A percentile compares a stretch with the other conserved stretches of the same genome.
These are phyloP conservation scores for Panaeolus cyanescens DNA, from an alignment of 768 basidiomycete species.

Conservation along the genomic window DNA sequence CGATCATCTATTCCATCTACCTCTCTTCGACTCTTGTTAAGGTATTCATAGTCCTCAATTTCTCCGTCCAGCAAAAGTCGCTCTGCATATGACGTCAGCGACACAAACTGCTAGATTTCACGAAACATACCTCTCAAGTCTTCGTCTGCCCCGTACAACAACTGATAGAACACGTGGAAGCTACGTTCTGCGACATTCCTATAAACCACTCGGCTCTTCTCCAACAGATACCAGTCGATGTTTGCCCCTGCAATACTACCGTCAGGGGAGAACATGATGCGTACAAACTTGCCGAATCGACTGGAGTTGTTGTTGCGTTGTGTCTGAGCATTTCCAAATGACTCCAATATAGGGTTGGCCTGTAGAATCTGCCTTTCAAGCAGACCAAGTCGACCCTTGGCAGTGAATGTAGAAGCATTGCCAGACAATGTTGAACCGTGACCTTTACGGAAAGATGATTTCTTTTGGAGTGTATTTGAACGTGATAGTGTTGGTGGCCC, in stretches of 20 bases:
- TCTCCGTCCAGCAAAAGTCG: slow-evolving; percentile 71
- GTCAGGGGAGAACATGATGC: slow-evolving; percentile 90
- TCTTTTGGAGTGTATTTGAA: slow-evolving; percentile 68
- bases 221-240: slow-evolving; percentile 98
- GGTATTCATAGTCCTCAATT: slow-evolving; percentile 84
- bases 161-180: slow-evolving; percentile 97
- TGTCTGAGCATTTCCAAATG: slow-evolving; percentile 98
- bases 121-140: slow-evolving; percentile 60
- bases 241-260: slow-evolving; percentile 97
- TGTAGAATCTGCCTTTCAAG: slow-evolving; percentile 96
- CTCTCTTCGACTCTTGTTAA: slow-evolving; percentile 86
- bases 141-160: slow-evolving; percentile 72
- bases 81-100: slow-evolving; percentile 42
- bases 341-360: slow-evolving; percentile 96
- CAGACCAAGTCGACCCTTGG: slow-evolving; percentile 80
- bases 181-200: slow-evolving; percentile 87
- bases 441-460: slow-evolving; percentile 56
- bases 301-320: slow-evolving; percentile 98
- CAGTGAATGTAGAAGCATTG: slow-evolving; percentile 45
- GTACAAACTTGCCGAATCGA: slow-evolving; percentile 97
- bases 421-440: slow-evolving; percentile 48
- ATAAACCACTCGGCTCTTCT: slow-evolving; percentile 94
- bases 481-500: slow-evolving; percentile 60
- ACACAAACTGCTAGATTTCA: slow-evolving; percentile 3
- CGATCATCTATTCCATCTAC: slow-evolving; percentile 95